Conservation (phyloP, 257 asterid genomes). For the Craterostigma plantagineum region DNA sequence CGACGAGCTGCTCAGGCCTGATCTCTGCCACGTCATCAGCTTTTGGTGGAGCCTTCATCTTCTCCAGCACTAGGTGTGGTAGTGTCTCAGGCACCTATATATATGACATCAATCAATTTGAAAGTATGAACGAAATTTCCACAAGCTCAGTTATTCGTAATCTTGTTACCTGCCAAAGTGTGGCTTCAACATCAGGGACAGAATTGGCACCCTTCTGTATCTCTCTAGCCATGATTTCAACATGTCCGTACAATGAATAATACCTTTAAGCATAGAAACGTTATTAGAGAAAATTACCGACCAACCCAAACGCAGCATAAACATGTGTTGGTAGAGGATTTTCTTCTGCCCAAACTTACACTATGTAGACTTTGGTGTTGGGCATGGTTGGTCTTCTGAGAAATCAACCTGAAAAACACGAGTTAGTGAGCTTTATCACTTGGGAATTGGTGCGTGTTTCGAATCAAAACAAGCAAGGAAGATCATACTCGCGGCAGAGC, state of each 20-base stretch:
- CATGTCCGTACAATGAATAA: conserved; percentile 79
- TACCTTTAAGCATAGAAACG: conserved; percentile 23
- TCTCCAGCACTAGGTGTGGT: conserved; percentile 37
- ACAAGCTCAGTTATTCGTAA: not conserved
- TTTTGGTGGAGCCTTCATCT: conserved; percentile 72
- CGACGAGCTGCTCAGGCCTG: conserved; percentile 59
- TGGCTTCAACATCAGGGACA: conserved; percentile 66
- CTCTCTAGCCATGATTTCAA: conserved; percentile 73
- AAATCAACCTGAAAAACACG: no score
- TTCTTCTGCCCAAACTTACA: conserved; percentile 28
- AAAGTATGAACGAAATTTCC: not conserved
- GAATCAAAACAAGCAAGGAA: no score
- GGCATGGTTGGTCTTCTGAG: conserved; percentile 15
- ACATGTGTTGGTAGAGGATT: no score
- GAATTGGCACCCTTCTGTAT: conserved; percentile 61
- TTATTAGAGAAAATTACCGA: not conserved
- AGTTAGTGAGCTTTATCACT: no score
- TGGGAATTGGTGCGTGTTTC: no score
- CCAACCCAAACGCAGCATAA: not conserved
- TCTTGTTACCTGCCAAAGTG: conserved; percentile 62
- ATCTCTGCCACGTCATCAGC: conserved; percentile 69
- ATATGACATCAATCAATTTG: not conserved
- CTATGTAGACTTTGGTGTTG: conserved; percentile 45
- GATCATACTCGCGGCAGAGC: no score
- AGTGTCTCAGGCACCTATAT: conserved; percentile 76